Conservation (phyloP, 805 yeast genomes). For the Schwanniomyces yamadae region DNA sequence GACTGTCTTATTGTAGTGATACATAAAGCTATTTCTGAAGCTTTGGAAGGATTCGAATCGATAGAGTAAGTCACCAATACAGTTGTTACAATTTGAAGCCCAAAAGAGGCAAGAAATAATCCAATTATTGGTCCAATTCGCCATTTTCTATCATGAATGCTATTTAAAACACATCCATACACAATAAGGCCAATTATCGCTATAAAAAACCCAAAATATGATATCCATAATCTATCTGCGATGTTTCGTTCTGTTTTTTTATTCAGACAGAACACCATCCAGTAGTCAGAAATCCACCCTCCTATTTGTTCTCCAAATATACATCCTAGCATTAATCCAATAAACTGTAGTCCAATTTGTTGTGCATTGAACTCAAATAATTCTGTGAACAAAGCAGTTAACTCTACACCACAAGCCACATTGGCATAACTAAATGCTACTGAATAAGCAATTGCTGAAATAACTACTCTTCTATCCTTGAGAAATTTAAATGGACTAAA, state of each 20-base stretch:
- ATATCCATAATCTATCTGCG: constrained; percentile 19
- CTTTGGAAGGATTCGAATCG: constrained; percentile 13
- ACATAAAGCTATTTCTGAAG: constrained; percentile 21
- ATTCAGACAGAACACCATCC: constrained; percentile 14
- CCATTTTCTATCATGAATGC: constrained; percentile 12
- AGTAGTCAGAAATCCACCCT: constrained; percentile 21
- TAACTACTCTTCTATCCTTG: constrained; percentile 8
- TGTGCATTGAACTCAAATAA: constrained; percentile 20
- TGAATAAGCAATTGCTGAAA: constrained; percentile 17
- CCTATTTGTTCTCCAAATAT: constrained; percentile 22
- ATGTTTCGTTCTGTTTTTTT: constrained; percentile 3
- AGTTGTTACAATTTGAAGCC: constrained; percentile 23
- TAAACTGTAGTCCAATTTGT: constrained; percentile 22
- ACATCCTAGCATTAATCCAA: constrained; percentile 21
- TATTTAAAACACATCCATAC: constrained; percentile 16
- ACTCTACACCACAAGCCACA: constrained; percentile 21
- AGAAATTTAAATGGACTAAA: constrained; percentile 10
- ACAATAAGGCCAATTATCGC: constrained; percentile 20
- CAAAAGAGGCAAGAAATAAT: constrained; percentile 19
- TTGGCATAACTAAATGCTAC: constrained; percentile 22
- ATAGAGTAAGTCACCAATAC: constrained; percentile 20
- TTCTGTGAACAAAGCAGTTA: constrained; percentile 18
- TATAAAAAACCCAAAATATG: constrained; percentile 19
- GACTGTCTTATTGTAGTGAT: constrained; percentile 19
- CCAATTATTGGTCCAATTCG: constrained; percentile 22